Evolutionary conservation across 2,329 filamentous ascomycete genomes (phyloP).

Genomic region (Ophiostoma australiae): DNA sequence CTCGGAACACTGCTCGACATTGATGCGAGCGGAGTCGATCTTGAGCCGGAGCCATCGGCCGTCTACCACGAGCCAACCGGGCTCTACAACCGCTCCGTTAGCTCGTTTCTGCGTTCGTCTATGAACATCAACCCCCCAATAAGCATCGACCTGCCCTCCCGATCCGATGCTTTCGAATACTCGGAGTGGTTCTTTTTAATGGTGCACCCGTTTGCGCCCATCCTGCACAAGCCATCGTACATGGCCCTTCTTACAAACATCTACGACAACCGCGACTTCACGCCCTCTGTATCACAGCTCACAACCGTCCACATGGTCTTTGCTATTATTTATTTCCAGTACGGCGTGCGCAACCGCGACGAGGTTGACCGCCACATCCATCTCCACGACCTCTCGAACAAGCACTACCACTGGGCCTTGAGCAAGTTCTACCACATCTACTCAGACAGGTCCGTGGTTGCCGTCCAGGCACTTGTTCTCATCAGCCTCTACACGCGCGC

Average conservation of each 20-base stretch:
- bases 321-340: conserved; percentile 72
- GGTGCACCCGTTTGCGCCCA: conserved; percentile 65
- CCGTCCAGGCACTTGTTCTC: conserved; percentile 68
- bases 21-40: conserved; percentile 49
- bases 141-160: conserved; percentile 57
- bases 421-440: conserved; percentile 63
- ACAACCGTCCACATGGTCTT: conserved; percentile 76
- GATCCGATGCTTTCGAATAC: conserved; percentile 61
- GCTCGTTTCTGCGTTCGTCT: conserved; percentile 62
- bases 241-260: conserved; percentile 61
- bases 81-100: conserved; percentile 66
- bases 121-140: conserved; percentile 56
- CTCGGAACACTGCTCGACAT: conserved; percentile 77
- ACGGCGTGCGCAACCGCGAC: conserved; percentile 62
- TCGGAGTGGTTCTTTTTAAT: conserved; percentile 71
- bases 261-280: conserved; percentile 64
- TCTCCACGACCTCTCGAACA: conserved; percentile 62
- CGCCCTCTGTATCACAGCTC: conserved; percentile 58
- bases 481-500: conserved; percentile 68
- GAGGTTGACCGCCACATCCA: conserved; percentile 49
- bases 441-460: conserved; percentile 55
- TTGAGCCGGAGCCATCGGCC: conserved; percentile 20
- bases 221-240: conserved; percentile 73
- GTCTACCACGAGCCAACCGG: conserved; percentile 33
- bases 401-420: conserved; percentile 72